phyloP scores from a whole-genome alignment of 2,329 filamentous ascomycete species.

The Fusarium nygamai region DNA sequence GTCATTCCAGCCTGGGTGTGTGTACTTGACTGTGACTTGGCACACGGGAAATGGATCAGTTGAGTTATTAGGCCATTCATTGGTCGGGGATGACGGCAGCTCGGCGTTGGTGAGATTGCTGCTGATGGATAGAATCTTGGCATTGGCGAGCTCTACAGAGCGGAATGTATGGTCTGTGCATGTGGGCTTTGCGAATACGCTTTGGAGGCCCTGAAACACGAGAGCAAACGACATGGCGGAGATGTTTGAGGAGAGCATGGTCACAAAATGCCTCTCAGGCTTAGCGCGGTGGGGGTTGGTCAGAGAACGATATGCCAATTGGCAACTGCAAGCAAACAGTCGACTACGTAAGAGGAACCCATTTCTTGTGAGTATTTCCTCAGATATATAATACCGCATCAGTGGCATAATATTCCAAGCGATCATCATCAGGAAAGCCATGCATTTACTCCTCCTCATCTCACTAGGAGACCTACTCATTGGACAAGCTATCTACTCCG shows the following conservation, averaged over 20 bases:
- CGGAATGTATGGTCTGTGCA: neutral
- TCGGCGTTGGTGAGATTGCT: neutral
- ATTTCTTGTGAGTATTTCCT: neutral
- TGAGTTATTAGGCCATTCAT: constrained; percentile 2
- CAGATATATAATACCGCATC: neutral
- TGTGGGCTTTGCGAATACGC: rapidly evolving
- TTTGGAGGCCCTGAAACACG: neutral
- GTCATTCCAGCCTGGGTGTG: constrained; percentile 27
- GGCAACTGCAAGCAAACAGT: neutral
- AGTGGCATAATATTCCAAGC: no score
- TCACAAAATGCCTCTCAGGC: neutral
- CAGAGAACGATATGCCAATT: neutral
- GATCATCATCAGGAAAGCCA: neutral
- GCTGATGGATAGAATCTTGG: neutral
- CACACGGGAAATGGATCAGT: neutral
- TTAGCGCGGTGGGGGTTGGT: neutral
- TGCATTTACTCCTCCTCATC: neutral
- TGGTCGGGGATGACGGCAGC: neutral
- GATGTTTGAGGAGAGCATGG: neutral
- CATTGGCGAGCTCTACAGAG: neutral
- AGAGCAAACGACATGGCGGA: neutral
- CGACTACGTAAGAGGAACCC: neutral
- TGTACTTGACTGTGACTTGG: constrained; percentile 15
- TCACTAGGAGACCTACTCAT: neutral
- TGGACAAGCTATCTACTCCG: neutral